Evolutionary conservation across 2,329 filamentous ascomycete species (phyloP).

Genomic region (Phyllosticta paracitricarpa): DNA sequence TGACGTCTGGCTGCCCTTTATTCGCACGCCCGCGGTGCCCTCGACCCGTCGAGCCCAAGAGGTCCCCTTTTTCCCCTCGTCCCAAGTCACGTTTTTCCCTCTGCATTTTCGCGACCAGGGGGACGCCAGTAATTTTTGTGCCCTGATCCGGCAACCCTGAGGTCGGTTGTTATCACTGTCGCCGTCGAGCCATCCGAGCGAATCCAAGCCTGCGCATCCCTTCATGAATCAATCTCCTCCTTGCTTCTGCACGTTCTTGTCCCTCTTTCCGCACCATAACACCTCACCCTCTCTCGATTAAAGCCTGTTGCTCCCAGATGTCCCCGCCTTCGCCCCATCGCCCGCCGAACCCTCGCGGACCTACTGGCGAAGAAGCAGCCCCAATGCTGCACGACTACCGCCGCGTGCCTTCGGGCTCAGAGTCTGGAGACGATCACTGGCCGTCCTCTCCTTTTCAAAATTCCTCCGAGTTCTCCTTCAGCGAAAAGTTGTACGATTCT

Average conservation of each 20-base stretch:
- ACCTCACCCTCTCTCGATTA: background rate
- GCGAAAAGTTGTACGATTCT: background rate
- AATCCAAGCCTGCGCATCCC: slow-evolving; percentile 1
- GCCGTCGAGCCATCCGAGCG: background rate
- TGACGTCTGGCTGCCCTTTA: background rate
- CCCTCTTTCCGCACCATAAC: background rate
- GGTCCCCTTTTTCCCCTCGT: background rate
- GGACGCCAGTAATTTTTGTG: background rate
- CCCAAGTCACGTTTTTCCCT: background rate
- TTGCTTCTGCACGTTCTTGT: slow-evolving; percentile 6
- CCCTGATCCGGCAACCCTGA: background rate
- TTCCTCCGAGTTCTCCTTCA: background rate
- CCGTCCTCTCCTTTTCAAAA: background rate
- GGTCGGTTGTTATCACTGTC: background rate
- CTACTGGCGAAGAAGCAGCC: background rate
- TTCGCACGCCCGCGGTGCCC: background rate
- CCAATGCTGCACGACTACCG: slow-evolving; percentile 5
- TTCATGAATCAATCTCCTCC: background rate
- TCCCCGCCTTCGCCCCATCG: background rate
- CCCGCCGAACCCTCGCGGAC: background rate
- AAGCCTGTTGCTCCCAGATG: background rate
- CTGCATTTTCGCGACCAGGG: background rate
- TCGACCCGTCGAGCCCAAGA: background rate
- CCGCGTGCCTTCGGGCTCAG: background rate
- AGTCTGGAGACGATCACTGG: background rate